Evolutionary conservation across 352 stramenopile genomes (phyloP).

Genomic region (Phytophthora foliorum): DNA sequence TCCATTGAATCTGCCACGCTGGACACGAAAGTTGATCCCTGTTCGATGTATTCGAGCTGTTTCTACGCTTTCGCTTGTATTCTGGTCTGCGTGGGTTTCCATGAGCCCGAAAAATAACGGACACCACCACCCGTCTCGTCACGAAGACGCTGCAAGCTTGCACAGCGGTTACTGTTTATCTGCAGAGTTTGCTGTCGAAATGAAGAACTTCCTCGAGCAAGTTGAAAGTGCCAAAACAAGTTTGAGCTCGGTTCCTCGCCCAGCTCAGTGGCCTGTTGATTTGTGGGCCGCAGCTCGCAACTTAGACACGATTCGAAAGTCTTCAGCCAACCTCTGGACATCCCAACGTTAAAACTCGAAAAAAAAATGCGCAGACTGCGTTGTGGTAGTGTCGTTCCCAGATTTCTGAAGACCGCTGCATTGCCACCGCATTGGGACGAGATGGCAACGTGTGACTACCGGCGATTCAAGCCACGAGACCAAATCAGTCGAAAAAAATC

Average conservation of each 20-base stretch:
- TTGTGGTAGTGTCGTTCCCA: not conserved
- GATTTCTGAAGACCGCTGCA: not conserved
- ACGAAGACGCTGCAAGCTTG: not conserved
- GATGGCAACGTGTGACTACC: not conserved
- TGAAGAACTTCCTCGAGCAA: not conserved
- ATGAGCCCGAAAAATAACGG: slow-evolving; percentile 26
- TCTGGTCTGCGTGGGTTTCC: slow-evolving; percentile 18
- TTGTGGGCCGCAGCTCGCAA: not conserved
- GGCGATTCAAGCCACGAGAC: not conserved
- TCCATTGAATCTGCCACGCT: slow-evolving; percentile 30
- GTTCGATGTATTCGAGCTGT: slow-evolving; percentile 4
- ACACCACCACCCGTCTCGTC: slow-evolving; percentile 7
- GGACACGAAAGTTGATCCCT: slow-evolving; percentile 1
- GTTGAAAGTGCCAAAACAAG: too few species aligned
- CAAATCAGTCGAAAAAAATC: not conserved
- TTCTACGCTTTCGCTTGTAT: slow-evolving; percentile 19
- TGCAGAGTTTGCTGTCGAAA: too few species aligned
- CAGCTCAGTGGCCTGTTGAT: slow-evolving; percentile 4
- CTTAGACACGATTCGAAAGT: not conserved
- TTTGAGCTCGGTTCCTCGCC: slow-evolving; percentile 1
- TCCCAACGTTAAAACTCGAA: not conserved
- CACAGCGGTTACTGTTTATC: slow-evolving; percentile 9
- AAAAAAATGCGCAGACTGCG: not conserved
- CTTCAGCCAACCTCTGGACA: not conserved
- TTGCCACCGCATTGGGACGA: slow-evolving; percentile 6